Evolutionary conservation across 768 basidiomycete species (phyloP), one percentile per base, ranked within the genome.

Genomic region (Podaxis sp.): DNA sequence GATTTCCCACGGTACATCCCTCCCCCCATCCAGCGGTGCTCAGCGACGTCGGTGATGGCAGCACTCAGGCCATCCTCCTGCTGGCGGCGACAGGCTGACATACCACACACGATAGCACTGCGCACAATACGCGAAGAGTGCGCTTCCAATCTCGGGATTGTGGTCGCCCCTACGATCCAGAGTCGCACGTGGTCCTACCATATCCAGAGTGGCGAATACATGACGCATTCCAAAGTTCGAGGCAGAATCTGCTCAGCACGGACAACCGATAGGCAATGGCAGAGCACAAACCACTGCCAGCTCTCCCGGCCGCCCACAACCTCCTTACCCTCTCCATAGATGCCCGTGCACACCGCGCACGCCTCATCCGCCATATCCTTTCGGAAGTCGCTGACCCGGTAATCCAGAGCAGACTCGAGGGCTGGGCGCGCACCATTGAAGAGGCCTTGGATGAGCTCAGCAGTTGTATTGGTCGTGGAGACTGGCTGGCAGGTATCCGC

Each of bases 401-500:
- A n/a, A 66, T 75, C 52, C 71, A 76, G 42, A 63, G 59, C 19
- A 69, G 72, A 53, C 69, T 68, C 17, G 80, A 82, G 19, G 71
- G 68, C 1, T 87, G 85, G 84, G 74, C 74, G 1, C 68, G 65
- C 46, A 76, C 73, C 3, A 66, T 88, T 9, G 82, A 85, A 68
- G 75, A 75, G 24, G 83, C 74, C 1, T 68, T 87, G 39, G 81
- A 82, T 63, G 79, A 78, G 46, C 69, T 89, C 0, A 77, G 82
- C 0, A 69, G 68, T 9, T 72, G 74, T 63, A 67, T 86, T 7
- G 66, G 60, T 26, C 64, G 73, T 1, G 81, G 78, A 2, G 76
- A 77, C 9, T 87, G 85, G 85, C 70, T 85, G 28, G 74, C 73
- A 13, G 80, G 79, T 8, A 68, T 84, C 52, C 79, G 73, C 69